phyloP scores from a whole-genome alignment of 2,329 filamentous ascomycete genomes.

The Claviceps capensis region DNA sequence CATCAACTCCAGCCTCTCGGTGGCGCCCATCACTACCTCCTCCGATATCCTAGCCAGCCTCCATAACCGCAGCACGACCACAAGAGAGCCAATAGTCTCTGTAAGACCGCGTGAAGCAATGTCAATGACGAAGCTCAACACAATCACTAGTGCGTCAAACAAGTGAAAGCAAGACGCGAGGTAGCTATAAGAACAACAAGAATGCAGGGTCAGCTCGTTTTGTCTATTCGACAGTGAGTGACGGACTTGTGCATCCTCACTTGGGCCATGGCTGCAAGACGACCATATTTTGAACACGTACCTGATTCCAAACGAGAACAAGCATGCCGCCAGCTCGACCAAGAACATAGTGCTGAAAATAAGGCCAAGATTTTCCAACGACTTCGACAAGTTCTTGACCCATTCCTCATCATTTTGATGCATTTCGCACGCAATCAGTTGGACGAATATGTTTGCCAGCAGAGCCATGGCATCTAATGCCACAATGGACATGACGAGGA shows the following conservation, averaged over 20 bases:
- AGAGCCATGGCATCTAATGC: constrained; percentile 31
- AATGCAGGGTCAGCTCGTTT: background rate
- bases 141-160: constrained; percentile 50
- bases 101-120: constrained; percentile 43
- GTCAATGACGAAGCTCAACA: constrained; percentile 48
- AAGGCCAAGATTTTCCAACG: constrained; percentile 38
- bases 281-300: constrained; percentile 22
- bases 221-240: too few relatives aligned
- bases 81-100: constrained; percentile 51
- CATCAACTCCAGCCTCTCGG: constrained; percentile 47
- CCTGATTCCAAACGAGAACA: constrained; percentile 48
- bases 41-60: constrained; percentile 58
- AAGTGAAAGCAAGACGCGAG: constrained; percentile 46
- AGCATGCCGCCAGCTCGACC: constrained; percentile 41
- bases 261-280: background rate
- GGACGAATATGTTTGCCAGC: constrained; percentile 33
- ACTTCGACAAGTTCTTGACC: constrained; percentile 23
- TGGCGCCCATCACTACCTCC: constrained; percentile 48
- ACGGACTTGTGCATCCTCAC: too few relatives aligned
- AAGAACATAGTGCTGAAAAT: constrained; percentile 52
- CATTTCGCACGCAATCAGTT: constrained; percentile 34
- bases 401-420: constrained; percentile 25
- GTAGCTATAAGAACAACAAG: constrained; percentile 26
- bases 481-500: constrained; percentile 28
- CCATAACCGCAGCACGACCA: constrained; percentile 54